phyloP scores from a whole-genome alignment of 2,329 filamentous ascomycete genomes.

The Ophiostoma ulmi region DNA sequence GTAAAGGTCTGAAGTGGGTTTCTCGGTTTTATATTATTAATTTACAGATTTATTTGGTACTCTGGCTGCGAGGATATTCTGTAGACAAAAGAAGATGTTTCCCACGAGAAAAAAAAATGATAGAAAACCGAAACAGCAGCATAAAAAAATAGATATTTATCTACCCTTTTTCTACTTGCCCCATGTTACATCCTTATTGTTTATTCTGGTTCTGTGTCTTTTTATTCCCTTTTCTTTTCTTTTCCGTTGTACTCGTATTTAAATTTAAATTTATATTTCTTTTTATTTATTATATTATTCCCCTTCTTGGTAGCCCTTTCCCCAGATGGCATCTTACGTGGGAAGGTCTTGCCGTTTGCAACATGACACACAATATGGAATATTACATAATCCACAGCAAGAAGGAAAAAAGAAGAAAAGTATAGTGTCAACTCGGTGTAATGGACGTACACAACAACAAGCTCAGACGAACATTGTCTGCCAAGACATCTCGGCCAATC shows the following conservation, averaged over 20 bases:
- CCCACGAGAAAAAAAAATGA: neutral
- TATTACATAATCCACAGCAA: no score
- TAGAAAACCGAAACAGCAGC: neutral
- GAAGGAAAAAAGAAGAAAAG: no score
- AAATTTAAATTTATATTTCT: no score
- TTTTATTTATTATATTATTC: neutral
- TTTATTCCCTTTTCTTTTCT: neutral
- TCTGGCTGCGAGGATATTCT: neutral
- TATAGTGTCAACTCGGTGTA: no score
- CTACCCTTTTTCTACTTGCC: neutral
- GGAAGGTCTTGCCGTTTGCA: neutral
- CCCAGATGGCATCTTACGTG: neutral
- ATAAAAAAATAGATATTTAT: neutral
- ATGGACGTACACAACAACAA: no score
- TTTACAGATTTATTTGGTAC: neutral
- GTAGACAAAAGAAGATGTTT: slow-evolving; percentile 5
- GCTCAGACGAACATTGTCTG: no score
- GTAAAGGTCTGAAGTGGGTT: neutral
- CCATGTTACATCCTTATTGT: neutral
- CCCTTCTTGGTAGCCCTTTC: neutral
- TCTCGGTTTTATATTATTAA: neutral
- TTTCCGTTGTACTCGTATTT: neutral
- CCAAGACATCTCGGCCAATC: no score
- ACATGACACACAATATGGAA: neutral
- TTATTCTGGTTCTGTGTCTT: neutral